Evolutionary conservation across 805 yeast species (phyloP).

Genomic region (Yamadazyma endophytica): DNA sequence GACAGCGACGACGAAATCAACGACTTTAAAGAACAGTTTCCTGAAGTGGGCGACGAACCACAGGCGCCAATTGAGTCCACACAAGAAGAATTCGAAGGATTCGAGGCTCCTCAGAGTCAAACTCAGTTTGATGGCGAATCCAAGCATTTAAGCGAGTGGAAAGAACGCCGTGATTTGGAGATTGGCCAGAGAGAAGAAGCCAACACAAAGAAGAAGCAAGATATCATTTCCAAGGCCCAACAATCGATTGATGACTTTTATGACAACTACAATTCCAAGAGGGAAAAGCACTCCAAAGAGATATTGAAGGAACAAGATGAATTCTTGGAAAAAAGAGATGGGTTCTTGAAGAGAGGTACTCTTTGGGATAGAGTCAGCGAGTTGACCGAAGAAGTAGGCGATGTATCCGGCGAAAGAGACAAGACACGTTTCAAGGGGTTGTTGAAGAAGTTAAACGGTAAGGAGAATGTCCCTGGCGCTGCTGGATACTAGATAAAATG

Average conservation of each 20-base stretch:
- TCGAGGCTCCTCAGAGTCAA: constrained; percentile 10
- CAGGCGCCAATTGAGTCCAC: constrained; percentile 14
- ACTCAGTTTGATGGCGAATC: constrained; percentile 40
- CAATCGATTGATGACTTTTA: constrained; percentile 87
- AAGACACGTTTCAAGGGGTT: constrained; percentile 68
- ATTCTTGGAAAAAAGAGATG: constrained; percentile 71
- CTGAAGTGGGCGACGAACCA: constrained; percentile 45
- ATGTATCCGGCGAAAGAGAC: constrained; percentile 50
- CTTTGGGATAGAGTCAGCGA: constrained; percentile 60
- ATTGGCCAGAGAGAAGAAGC: constrained; percentile 74
- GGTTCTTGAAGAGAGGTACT: constrained; percentile 45
- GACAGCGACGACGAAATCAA: constrained; percentile 43
- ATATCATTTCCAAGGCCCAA: constrained; percentile 70
- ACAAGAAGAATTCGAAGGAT: constrained; percentile 34
- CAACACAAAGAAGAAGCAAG: constrained; percentile 58
- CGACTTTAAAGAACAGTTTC: constrained; percentile 63
- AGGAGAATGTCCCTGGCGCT: constrained; percentile 73
- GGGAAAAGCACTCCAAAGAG: constrained; percentile 61
- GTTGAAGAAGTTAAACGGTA: constrained; percentile 61
- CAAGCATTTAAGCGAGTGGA: constrained; percentile 64
- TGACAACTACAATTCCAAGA: constrained; percentile 82
- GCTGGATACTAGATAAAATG: constrained; percentile 58
- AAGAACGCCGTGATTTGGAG: constrained; percentile 72
- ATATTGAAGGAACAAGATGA: constrained; percentile 66
- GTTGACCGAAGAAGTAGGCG: constrained; percentile 45